Percentiles rank a stretch among this genome's conserved stretches.
phyloP scores from a whole-genome alignment of 805 yeast species.

The Pichia cephalocereana region DNA sequence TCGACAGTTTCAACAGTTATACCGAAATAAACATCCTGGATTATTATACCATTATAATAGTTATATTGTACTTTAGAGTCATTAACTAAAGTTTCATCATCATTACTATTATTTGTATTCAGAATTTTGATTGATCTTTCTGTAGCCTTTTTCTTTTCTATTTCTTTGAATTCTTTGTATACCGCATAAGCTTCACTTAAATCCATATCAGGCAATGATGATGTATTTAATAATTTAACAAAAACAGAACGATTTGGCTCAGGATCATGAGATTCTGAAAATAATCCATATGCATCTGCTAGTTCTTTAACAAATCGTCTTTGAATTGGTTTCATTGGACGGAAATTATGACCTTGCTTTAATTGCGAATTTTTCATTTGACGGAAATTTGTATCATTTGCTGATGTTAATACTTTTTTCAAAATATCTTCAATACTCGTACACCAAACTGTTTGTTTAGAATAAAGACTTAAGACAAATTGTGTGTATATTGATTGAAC shows the following conservation, averaged over 20 bases:
- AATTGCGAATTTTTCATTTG: constrained; percentile 2
- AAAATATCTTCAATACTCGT: constrained; percentile 47
- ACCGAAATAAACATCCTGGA: constrained; percentile 46
- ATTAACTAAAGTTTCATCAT: neutral
- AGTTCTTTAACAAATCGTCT: constrained; percentile 63
- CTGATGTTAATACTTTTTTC: constrained; percentile 28
- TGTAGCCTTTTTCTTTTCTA: constrained; percentile 16
- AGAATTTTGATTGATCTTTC: neutral
- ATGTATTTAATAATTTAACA: constrained; percentile 30
- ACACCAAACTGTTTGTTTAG: constrained; percentile 62
- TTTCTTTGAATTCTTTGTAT: constrained; percentile 24
- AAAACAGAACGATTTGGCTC: constrained; percentile 74
- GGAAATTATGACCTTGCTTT: constrained; percentile 43
- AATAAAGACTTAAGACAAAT: constrained; percentile 36
- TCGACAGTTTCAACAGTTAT: constrained; percentile 38
- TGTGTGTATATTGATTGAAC: constrained; percentile 36
- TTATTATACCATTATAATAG: constrained; percentile 43
- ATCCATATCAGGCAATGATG: constrained; percentile 34
- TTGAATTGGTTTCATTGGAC: constrained; percentile 64
- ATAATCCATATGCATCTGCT: constrained; percentile 48
- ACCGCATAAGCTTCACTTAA: constrained; percentile 36
- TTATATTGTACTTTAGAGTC: neutral
- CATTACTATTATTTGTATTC: neutral
- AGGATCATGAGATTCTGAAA: constrained; percentile 67
- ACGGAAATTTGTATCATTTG: constrained; percentile 2